Evolutionary conservation across 495 filamentous ascomycete genomes (phyloP).

Genomic region (Annulohypoxylon nitens): DNA sequence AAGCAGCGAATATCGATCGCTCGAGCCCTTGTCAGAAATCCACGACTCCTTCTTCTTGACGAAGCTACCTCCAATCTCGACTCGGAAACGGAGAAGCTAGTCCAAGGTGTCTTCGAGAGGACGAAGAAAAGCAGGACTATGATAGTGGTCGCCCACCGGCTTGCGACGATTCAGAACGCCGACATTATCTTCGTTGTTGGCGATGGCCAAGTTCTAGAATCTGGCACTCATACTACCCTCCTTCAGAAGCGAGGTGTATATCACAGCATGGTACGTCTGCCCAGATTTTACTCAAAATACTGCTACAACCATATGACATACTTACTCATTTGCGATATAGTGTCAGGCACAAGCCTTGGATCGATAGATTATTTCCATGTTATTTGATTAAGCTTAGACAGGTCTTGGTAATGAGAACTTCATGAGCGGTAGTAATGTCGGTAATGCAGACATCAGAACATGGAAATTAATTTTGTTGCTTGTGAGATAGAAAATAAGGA

Average conservation of each 20-base stretch:
- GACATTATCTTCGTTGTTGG: constrained; percentile 70
- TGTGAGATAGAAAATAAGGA: constrained; percentile 22
- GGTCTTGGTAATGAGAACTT: constrained; percentile 27
- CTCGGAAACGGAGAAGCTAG: constrained; percentile 77
- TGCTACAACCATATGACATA: neutral
- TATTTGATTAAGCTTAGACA: constrained; percentile 19
- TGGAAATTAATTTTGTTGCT: constrained; percentile 11
- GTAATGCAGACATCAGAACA: constrained; percentile 23
- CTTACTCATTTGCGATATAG: constrained; percentile 50
- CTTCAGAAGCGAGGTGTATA: constrained; percentile 66
- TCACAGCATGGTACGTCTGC: constrained; percentile 65
- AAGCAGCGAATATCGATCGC: constrained; percentile 82
- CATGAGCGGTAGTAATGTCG: constrained; percentile 20
- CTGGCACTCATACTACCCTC: constrained; percentile 63
- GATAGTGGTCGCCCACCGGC: constrained; percentile 78
- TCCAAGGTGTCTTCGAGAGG: constrained; percentile 78
- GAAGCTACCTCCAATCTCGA: constrained; percentile 85
- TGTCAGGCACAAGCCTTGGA: constrained; percentile 65
- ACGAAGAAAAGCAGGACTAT: constrained; percentile 75
- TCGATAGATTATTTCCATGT: constrained; percentile 47
- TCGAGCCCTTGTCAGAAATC: constrained; percentile 79
- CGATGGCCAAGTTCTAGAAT: constrained; percentile 67
- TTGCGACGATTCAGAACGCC: constrained; percentile 69
- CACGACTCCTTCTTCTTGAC: constrained; percentile 79
- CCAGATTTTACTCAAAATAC: constrained; percentile 16